A percentile compares a stretch with the other conserved stretches of the same genome.
Evolutionary conservation across 2,329 filamentous ascomycete genomes (phyloP).

Genomic region (Macroventuria anomochaeta): DNA sequence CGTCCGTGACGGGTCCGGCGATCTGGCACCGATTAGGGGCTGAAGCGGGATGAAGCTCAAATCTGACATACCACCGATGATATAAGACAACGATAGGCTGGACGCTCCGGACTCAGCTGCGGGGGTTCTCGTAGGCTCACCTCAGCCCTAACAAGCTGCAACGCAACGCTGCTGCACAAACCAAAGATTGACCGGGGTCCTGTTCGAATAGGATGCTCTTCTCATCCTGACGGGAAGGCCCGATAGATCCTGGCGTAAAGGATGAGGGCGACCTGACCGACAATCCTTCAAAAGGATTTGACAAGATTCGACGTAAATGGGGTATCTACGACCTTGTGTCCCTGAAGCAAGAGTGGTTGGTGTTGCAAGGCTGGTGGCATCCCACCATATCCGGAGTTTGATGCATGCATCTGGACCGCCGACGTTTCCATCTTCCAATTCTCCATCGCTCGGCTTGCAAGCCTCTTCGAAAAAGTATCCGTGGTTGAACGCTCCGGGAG

Average conservation of each 20-base stretch:
- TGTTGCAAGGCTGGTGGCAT: neutral
- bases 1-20: neutral
- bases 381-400: neutral
- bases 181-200: neutral
- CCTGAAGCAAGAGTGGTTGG: neutral
- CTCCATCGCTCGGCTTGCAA: neutral
- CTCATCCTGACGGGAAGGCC: neutral
- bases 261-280: neutral
- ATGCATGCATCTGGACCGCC: neutral
- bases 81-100: neutral
- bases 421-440: neutral
- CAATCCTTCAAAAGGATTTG: neutral
- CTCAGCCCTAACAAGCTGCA: neutral
- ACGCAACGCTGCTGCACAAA: constrained; percentile 2
- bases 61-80: neutral
- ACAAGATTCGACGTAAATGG: neutral
- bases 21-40: neutral
- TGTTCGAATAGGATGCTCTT: neutral
- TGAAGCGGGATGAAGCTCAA: neutral
- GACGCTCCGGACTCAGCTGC: neutral
- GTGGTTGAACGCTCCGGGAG: neutral
- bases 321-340: neutral
- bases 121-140: neutral
- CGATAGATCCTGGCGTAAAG: neutral
- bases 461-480: neutral